These are phyloP conservation scores for Danielia reshetovae DNA, from an alignment of 805 yeast species.

Conservation along the genomic window DNA sequence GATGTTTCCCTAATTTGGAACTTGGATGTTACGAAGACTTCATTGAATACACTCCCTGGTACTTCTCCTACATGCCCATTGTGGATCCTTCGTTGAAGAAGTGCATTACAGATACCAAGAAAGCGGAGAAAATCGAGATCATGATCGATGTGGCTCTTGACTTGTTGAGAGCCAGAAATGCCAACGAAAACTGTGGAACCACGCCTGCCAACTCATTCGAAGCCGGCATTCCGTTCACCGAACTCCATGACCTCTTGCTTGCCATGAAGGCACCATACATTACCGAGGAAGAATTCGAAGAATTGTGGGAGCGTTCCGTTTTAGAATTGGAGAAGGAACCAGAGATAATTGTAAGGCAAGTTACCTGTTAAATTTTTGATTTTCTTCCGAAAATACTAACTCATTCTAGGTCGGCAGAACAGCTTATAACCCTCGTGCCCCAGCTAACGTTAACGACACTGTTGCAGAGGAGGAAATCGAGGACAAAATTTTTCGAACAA, in stretches of 20 bases:
- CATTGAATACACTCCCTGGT: constrained; percentile 48
- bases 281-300: constrained; percentile 64
- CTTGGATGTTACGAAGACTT: constrained; percentile 72
- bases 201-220: constrained; percentile 36
- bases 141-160: constrained; percentile 66
- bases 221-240: constrained; percentile 49
- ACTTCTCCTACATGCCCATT: constrained; percentile 56
- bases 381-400: constrained; percentile 23
- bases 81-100: constrained; percentile 42
- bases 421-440: constrained; percentile 17
- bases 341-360: constrained; percentile 77
- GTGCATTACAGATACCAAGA: constrained; percentile 73
- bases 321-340: constrained; percentile 61
- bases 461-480: constrained; percentile 33
- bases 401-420: constrained; percentile 20
- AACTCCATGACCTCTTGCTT: constrained; percentile 50
- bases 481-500: constrained; percentile 64
- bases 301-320: constrained; percentile 66
- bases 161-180: constrained; percentile 64
- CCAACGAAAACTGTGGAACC: constrained; percentile 57
- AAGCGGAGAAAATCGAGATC: constrained; percentile 61
- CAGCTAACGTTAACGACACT: constrained; percentile 36
- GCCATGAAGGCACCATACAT: constrained; percentile 44
- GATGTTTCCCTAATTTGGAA: constrained; percentile 59
- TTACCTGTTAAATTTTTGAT: constrained; percentile 22